Evolutionary conservation across 2,329 filamentous ascomycete genomes (phyloP).

Genomic region (Alternaria incomplexa): DNA sequence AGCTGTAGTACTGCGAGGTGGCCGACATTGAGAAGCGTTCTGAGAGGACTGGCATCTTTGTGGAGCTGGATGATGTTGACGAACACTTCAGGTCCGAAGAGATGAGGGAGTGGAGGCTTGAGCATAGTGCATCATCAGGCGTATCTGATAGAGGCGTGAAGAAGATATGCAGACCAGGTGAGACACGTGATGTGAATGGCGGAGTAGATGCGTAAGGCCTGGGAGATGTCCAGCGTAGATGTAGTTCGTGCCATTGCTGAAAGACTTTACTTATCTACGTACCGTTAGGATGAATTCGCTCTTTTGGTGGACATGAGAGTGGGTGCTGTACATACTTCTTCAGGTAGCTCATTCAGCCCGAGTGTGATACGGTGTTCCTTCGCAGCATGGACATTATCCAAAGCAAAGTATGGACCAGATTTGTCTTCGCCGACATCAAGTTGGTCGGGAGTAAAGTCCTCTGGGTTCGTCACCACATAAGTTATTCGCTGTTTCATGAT

Average conservation of each 20-base stretch:
- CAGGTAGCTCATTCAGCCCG: constrained; percentile 73
- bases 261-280: constrained; percentile 67
- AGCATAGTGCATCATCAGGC: constrained; percentile 57
- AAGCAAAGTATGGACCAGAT: constrained; percentile 53
- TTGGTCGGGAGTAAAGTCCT: constrained; percentile 68
- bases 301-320: neutral
- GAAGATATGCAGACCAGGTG: constrained; percentile 82
- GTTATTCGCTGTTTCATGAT: constrained; percentile 78
- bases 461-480: constrained; percentile 70
- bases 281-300: neutral
- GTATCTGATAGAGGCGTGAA: constrained; percentile 65
- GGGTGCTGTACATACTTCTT: constrained; percentile 56
- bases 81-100: constrained; percentile 62
- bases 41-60: constrained; percentile 60
- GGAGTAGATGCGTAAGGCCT: constrained; percentile 63
- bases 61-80: constrained; percentile 65
- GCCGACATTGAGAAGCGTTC: constrained; percentile 68
- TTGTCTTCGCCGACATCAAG: constrained; percentile 59
- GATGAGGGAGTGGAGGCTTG: constrained; percentile 64
- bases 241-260: constrained; percentile 70
- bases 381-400: constrained; percentile 68
- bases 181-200: constrained; percentile 76
- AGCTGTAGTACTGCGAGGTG: constrained; percentile 73
- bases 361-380: constrained; percentile 83
- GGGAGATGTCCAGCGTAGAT: constrained; percentile 78